Evolutionary conservation across 2,329 filamentous ascomycete species (phyloP).

Genomic region (Septoria linicola): DNA sequence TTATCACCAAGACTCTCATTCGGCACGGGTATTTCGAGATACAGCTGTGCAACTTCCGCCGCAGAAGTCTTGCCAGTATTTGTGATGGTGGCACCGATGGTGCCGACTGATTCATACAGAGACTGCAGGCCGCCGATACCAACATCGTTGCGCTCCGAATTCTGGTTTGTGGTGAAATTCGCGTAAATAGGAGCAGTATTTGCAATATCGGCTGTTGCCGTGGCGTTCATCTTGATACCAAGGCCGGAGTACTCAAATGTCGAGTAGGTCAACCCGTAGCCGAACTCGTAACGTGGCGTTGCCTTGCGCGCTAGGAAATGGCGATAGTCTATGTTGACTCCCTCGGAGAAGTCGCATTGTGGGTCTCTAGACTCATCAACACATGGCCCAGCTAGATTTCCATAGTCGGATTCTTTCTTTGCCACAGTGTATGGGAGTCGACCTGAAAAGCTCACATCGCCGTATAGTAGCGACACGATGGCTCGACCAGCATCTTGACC

Average conservation of each 20-base stretch:
- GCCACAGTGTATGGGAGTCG: conserved; percentile 63
- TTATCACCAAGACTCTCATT: conserved; percentile 54
- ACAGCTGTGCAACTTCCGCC: conserved; percentile 55
- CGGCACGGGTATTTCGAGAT: conserved; percentile 34
- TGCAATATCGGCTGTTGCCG: conserved; percentile 25
- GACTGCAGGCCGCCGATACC: conserved; percentile 32
- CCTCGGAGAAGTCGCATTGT: conserved; percentile 39
- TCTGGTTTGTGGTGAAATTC: conserved; percentile 34
- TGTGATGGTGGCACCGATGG: conserved; percentile 50
- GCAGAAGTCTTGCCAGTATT: conserved; percentile 53
- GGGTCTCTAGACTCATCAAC: conserved; percentile 27
- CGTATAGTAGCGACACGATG: conserved; percentile 58
- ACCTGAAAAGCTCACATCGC: conserved; percentile 57
- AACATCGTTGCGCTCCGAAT: conserved; percentile 27
- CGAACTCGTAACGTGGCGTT: conserved; percentile 39
- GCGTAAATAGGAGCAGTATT: conserved; percentile 30
- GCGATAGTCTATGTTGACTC: conserved; percentile 42
- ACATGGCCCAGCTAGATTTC: conserved; percentile 41
- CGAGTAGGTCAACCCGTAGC: conserved; percentile 42
- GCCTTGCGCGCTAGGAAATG: conserved; percentile 35
- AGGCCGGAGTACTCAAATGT: conserved; percentile 38
- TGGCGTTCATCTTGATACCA: conserved; percentile 30
- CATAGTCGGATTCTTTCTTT: conserved; percentile 57
- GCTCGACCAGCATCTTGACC: conserved; percentile 63
- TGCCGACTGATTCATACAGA: conserved; percentile 53